Conservation (phyloP, 2,329 filamentous ascomycete genomes). For the Verticillium klebahnii region DNA sequence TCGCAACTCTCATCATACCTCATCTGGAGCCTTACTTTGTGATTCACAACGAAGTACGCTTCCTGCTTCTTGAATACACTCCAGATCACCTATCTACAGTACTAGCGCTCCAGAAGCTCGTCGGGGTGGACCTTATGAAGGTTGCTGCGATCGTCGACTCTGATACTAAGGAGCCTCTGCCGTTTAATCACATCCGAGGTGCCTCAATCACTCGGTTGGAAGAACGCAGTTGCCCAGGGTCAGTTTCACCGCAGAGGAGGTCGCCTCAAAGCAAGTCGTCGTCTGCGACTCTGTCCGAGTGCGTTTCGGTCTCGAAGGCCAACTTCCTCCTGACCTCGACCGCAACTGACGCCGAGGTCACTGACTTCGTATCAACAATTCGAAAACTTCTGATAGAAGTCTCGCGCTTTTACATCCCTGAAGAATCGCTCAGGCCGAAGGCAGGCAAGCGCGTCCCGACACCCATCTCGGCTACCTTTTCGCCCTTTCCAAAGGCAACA, state of each 20-base stretch:
- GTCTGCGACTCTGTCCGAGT: slow-evolving; percentile 6
- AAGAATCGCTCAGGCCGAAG: slow-evolving; percentile 18
- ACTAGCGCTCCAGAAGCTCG: slow-evolving; percentile 51
- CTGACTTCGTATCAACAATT: slow-evolving; percentile 48
- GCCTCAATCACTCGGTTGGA: slow-evolving; percentile 20
- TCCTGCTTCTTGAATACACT: slow-evolving; percentile 57
- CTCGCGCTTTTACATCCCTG: slow-evolving; percentile 40
- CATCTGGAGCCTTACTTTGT: slow-evolving; percentile 57
- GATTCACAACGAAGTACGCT: slow-evolving; percentile 45
- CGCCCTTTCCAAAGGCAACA: slow-evolving; percentile 20
- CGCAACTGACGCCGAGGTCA: slow-evolving; percentile 49
- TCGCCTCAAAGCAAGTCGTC: neutral
- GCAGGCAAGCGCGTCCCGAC: slow-evolving; percentile 17
- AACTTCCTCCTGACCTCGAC: slow-evolving; percentile 54
- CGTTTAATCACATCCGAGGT: slow-evolving; percentile 35
- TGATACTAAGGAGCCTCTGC: slow-evolving; percentile 28
- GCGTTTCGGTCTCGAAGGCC: slow-evolving; percentile 40
- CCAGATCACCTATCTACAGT: slow-evolving; percentile 52
- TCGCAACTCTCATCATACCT: slow-evolving; percentile 55
- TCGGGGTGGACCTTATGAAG: slow-evolving; percentile 53
- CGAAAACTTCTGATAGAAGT: slow-evolving; percentile 43
- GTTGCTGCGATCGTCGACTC: slow-evolving; percentile 52
- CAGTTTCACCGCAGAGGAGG: slow-evolving; percentile 6
- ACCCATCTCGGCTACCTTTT: slow-evolving; percentile 22
- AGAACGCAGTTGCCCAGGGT: slow-evolving; percentile 1